Base-by-base conservation (phyloP, 495 filamentous ascomycete genomes). In the Penicillium canariense region DNA sequence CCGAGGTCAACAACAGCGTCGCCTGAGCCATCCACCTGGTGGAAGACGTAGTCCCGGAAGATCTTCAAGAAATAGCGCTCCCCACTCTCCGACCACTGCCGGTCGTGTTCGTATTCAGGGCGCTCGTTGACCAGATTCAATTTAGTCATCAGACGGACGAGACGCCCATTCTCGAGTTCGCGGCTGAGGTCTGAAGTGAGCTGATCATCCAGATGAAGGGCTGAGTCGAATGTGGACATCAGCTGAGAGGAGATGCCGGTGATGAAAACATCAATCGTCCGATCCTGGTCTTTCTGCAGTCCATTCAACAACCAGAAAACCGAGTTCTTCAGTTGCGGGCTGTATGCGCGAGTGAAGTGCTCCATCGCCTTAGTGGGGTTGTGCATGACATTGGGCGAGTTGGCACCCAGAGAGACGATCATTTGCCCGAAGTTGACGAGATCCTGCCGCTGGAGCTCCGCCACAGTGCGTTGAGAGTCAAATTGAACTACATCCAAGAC, bases 11-110 rank as follows among this genome's bases (percentile, higher is more conserved):
- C 72, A 6, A 89, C 85, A 0, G 94, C 87, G 18, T 88, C 85
- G 11, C 88, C 90, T 54, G 89, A 80, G 23, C 83, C 79, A 61
- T 97, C 90, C 22, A 96, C 90, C 52, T 93, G 90, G 68, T 98
- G 94, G 71, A 97, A 98, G 47, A 97, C 87, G 55, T 95, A 97
- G 69, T 98, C 95, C 38, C 94, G 85, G 78, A 97, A 97, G 28
- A 98, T 78, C 71, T 95, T 95, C 49, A 97, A 72, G 60, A 85
- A 86, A 65, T 95, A 96, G n/a, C 91, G 82, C 56, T 96, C 88
- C 2, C 91, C 91, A 18, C 83, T 92, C 68, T 96, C 91, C 12
- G 89, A 87, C 91, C 91, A 97, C 45, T 83, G 80, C 15, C 74
- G 75, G 47, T 88, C 83, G 23, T 83, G 78, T 20, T 89, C 87